A percentile compares a stretch with the other conserved stretches of the same genome.
Conservation (phyloP, 2,329 filamentous ascomycete species). For the Claviceps spartinae region DNA sequence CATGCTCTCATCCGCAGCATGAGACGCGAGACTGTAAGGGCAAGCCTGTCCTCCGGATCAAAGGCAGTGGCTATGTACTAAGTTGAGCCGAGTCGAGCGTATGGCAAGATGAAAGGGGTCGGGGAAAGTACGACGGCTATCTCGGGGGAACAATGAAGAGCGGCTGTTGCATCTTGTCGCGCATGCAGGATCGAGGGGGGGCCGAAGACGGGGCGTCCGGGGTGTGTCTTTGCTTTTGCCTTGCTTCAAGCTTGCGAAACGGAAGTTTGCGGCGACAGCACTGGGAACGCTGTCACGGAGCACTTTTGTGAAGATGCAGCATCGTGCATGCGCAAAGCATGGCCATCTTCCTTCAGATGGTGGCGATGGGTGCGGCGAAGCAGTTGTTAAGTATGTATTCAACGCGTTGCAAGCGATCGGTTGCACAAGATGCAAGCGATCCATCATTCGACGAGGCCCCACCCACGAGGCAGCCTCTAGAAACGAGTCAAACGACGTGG, state of each 20-base stretch:
- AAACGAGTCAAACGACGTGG: too few species aligned
- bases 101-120: neutral
- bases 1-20: conserved; percentile 12
- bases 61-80: neutral
- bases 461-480: too few species aligned
- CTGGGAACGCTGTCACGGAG: neutral
- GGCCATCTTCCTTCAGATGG: neutral
- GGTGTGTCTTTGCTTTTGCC: neutral
- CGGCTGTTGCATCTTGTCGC: conserved; percentile 4
- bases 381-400: too few species aligned
- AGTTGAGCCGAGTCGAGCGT: neutral
- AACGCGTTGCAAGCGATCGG: too few species aligned
- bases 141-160: neutral
- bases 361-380: too few species aligned
- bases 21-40: neutral
- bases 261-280: neutral
- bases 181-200: neutral
- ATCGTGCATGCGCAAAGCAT: neutral
- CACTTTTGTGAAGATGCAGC: neutral
- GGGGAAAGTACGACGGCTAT: conserved; percentile 6
- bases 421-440: too few species aligned
- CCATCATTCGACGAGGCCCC: too few species aligned
- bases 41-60: neutral
- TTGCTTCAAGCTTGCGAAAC: neutral
- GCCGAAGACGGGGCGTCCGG: neutral